Conservation (phyloP, 352 stramenopile species). For the Pythium brachiatum region DNA sequence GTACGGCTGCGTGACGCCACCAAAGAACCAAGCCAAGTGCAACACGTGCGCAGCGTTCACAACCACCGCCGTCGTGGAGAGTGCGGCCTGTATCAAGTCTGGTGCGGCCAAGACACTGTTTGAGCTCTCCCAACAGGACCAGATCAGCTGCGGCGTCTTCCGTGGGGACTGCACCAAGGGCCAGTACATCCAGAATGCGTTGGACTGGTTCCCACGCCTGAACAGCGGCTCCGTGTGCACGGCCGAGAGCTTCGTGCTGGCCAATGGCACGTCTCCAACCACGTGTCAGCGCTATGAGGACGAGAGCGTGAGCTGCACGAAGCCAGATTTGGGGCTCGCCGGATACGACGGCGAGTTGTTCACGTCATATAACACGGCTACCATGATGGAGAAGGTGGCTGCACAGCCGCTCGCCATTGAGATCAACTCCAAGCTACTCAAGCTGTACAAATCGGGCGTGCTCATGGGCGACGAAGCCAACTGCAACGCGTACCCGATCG, state of each 20-base stretch:
- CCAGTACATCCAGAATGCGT: slow-evolving; percentile 4
- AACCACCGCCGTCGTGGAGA: slow-evolving; percentile 20
- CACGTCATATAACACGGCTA: slow-evolving; percentile 4
- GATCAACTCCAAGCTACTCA: background rate
- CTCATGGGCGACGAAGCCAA: slow-evolving; percentile 7
- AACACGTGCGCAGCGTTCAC: slow-evolving; percentile 24
- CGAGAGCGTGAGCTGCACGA: background rate
- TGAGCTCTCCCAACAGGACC: background rate
- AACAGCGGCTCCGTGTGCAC: slow-evolving; percentile 26
- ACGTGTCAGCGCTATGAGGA: slow-evolving; percentile 7
- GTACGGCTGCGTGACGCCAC: slow-evolving; percentile 21
- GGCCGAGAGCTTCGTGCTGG: slow-evolving; percentile 16
- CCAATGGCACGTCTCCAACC: slow-evolving; percentile 1
- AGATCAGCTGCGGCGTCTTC: background rate
- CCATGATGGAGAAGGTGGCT: background rate
- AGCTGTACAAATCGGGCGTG: slow-evolving; percentile 20
- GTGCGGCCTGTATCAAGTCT: background rate
- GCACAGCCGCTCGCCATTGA: slow-evolving; percentile 1
- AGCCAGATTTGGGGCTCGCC: slow-evolving; percentile 10
- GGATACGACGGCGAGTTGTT: slow-evolving; percentile 2
- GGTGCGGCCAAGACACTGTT: background rate
- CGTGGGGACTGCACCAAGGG: background rate
- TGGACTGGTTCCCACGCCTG: slow-evolving; percentile 8
- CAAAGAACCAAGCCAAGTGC: slow-evolving; percentile 29
- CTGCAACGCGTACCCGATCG: background rate